Base-by-base conservation (phyloP, 345 rosid genomes). In the Pistacia atlantica region DNA sequence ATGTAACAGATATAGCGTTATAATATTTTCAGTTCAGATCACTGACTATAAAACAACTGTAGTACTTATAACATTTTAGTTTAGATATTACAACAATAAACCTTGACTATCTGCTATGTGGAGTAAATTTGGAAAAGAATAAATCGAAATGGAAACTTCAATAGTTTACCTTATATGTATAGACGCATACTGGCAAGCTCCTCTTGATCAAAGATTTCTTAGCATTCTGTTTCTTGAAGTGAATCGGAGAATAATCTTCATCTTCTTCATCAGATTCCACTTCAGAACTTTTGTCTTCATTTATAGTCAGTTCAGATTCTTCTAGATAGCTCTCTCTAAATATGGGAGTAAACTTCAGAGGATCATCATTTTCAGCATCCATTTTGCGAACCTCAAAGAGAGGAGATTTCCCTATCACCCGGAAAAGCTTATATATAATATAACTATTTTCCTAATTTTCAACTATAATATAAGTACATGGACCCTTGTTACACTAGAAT, bases 381-480 rank as follows among this genome's bases (percentile, higher is more conserved):
- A 89, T 82, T 63, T 77, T 89, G 59, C 97, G 97, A 63, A 87
- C 78, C 87, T 93, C 96, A 80, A 89, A 89, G 42, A 89, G 80
- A 82, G 98, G 90, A 28, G 87, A 87, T 87, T 82, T 95, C 70
- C 98, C 98, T 94, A 61, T 48, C n/a, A 82, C 49, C 62, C 80
- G 75, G 49, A 81, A 77, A 55, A 33, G 59, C 14, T 59, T 70
- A 17, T 11, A 48, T 64, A 71, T 46, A 22, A 78, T 74, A 70
- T 2, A n/a, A 59, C 31, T 31, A 37, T 65, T 62, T 33, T 52
- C 14, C 4, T 18, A 37, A 76, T 66, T 20, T 72, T 68, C 35
- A 78, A 77, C 38, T 46, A 8, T 6, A 37, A 55, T 55, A 31
- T 45, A 37, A 55, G 59, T 14, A 37, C 4, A 59, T 6, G 33